phyloP scores from a whole-genome alignment of 768 basidiomycete genomes.

The Lyophyllum decastes region DNA sequence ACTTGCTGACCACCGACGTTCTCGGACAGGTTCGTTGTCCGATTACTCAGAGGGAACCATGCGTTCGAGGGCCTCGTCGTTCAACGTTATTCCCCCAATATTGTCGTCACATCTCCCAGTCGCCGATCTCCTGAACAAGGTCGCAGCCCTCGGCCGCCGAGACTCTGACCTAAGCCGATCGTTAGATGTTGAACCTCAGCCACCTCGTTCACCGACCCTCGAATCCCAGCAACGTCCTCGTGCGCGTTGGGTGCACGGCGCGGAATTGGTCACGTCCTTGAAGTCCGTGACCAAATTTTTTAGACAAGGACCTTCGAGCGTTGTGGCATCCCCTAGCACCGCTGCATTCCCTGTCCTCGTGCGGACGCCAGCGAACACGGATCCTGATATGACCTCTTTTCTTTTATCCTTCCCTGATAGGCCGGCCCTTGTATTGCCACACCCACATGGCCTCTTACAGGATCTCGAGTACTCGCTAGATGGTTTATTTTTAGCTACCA shows the following conservation, averaged over 20 bases:
- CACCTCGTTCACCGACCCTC: background rate
- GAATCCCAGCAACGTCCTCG: background rate
- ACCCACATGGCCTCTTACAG: conserved; percentile 4
- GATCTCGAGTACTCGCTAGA: conserved; percentile 18
- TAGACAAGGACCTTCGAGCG: background rate
- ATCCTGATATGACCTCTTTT: background rate
- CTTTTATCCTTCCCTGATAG: background rate
- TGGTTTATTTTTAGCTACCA: conserved; percentile 12
- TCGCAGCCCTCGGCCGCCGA: background rate
- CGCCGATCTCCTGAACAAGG: conserved; percentile 1
- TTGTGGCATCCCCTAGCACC: background rate
- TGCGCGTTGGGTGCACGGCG: background rate
- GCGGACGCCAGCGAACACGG: background rate
- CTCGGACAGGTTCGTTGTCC: conserved; percentile 10
- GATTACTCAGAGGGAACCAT: conserved; percentile 6
- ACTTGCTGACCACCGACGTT: background rate
- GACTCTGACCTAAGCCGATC: background rate
- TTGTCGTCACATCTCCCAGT: conserved; percentile 1
- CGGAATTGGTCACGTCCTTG: background rate
- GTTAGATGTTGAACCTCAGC: background rate
- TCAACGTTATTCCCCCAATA: conserved; percentile 2
- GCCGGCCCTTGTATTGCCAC: background rate
- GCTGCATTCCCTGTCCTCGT: background rate
- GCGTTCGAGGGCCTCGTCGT: conserved; percentile 1
- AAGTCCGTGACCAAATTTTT: background rate